Evolutionary conservation across 768 basidiomycete genomes (phyloP), one percentile per base, ranked within the genome.

Genomic region (Lenzites betulinus): DNA sequence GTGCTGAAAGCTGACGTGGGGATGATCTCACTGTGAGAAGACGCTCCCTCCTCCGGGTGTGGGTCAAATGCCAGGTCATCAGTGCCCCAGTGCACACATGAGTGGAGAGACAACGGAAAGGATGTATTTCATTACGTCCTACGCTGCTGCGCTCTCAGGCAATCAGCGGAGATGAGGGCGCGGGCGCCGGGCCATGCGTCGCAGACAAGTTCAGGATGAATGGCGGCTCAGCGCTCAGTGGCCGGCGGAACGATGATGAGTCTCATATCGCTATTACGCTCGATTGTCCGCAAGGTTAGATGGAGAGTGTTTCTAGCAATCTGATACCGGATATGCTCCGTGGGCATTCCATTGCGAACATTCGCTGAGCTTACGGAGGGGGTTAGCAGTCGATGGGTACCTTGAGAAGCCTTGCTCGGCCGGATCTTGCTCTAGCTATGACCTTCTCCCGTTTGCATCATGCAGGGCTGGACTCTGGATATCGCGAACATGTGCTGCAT

Each of bases 301-400:
- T 28, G 53, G 25, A 49, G 55, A 39, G 28, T 48, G 36, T 56
- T 56, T n/a, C 54, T 49, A 23, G 36, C 36, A 8, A 52, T 47
- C 56, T 63, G 61, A 54, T 63, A 28, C 52, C 61, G 61, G 61
- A 49, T 63, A 63, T 63, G 61, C 46, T 63, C 61, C 61, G 61
- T 63, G 56, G 41, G 38, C 56, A 51, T 61, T 51, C 59, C 38
- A 60, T 39, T 49, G 13, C 59, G 59, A 60, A 51, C 2, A 42
- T 52, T 56, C 38, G 36, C 18, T 33, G 43, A 26, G 42, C 22
- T 36, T 30, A 22, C 23, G 33, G 12, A 13, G 23, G 22, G n/a
- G 23, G 35, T 5, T n/a, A 16, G 18, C 33, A 25, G 30, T 33
- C 11, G 30, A 33, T 22, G 25, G n/a, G n/a, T 30, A 36, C 22